Base-by-base conservation (phyloP, 805 yeast genomes). In the Barnettozyma californica region DNA sequence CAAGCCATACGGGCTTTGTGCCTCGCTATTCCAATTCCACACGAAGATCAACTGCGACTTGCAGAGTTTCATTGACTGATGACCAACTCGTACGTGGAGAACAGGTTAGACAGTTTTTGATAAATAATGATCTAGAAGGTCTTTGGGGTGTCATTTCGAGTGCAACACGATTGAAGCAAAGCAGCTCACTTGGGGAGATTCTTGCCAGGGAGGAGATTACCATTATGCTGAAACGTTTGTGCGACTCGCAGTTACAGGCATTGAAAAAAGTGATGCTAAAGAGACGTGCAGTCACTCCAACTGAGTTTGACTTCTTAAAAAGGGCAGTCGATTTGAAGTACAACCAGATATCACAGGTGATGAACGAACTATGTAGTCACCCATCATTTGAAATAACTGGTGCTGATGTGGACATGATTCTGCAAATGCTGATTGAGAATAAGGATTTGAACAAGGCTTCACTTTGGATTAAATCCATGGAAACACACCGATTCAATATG, bases 121-220 rank as follows among this genome's bases (percentile, higher is more conserved):
- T 44, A 8, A 11, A 19, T n/a, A 21, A 41, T 16, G 37, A 46
- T 31, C n/a, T 27, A 4, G 42, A 40, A 9, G 29, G 33, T 25
- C 11, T 49, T n/a, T 44, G 46, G 47, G 37, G 27, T 4, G 3
- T 47, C n/a, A 9, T 41, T 7, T 18, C 14, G 5, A 14, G 35
- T 13, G 23, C 43, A 14, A 35, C 47, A 9, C 19, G 36, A 9
- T 10, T 33, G 14, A 36, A 23, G 13, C 29, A 33, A 9, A 19
- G 21, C 7, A 16, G 19, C 5, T 18, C 38, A 6, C 25, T 51
- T 4, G n/a, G 26, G 3, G 19, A 43, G 10, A 35, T 44, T 11
- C 21, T 51, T 7, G 36, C 40, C 11, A 46, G 46, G n/a, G 37
- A 43, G 16, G 53, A 51, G 31, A 29, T 45, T 5, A 45, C 41